A percentile compares a stretch with the other conserved stretches of the same genome.
These are phyloP conservation scores for Camelina neglecta DNA, from an alignment of 345 rosid species.

Conservation along the genomic window DNA sequence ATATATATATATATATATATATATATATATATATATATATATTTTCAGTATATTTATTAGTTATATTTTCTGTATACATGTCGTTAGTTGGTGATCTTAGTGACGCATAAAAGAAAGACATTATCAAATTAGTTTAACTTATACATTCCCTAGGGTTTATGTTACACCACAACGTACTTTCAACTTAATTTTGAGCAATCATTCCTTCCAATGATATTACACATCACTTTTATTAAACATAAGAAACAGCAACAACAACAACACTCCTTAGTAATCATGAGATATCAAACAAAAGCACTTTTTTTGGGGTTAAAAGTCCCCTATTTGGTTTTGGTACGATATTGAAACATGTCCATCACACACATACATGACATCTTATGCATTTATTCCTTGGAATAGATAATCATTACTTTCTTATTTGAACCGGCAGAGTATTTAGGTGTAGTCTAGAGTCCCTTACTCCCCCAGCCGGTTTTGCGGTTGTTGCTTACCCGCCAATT, in stretches of 20 bases:
- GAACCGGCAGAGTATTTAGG: slow-evolving; percentile 1
- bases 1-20: no score
- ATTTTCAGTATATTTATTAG: no score
- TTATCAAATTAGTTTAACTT: no score
- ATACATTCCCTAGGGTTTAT: neutral
- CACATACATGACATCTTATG: slow-evolving; percentile 7
- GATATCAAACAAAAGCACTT: slow-evolving; percentile 13
- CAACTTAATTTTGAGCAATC: neutral
- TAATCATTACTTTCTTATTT: slow-evolving; percentile 26
- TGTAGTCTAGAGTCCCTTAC: slow-evolving; percentile 34
- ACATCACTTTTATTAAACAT: slow-evolving; percentile 36
- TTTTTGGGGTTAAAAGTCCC: neutral
- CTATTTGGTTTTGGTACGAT: neutral
- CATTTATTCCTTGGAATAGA: slow-evolving; percentile 11
- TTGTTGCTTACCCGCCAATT: slow-evolving; percentile 10
- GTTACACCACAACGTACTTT: neutral
- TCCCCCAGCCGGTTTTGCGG: slow-evolving; percentile 27
- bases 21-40: no score
- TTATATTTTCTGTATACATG: no score
- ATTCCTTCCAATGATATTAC: slow-evolving; percentile 4
- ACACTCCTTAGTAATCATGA: slow-evolving; percentile 1
- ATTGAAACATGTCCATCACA: slow-evolving; percentile 38
- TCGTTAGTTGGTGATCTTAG: neutral
- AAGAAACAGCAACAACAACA: slow-evolving; percentile 20
- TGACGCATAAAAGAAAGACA: neutral